phyloP scores from a whole-genome alignment of 2,329 filamentous ascomycete species.

The Exophiala lecanii-corni region DNA sequence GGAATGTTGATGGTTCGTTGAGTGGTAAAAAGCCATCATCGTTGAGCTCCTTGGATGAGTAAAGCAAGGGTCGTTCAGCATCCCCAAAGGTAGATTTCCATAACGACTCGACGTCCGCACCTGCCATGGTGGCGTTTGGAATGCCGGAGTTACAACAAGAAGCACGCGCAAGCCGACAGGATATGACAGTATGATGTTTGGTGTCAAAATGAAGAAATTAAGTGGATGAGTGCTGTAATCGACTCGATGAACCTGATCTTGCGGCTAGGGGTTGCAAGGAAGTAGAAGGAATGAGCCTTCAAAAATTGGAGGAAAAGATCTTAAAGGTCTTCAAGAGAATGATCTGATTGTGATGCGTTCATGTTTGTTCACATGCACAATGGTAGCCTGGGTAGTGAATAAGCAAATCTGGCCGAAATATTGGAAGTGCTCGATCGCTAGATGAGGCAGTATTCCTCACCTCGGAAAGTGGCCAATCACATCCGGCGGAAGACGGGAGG shows the following conservation, averaged over 20 bases:
- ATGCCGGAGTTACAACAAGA: too few relatives aligned
- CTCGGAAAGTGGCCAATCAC: not conserved
- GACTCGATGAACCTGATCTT: too few relatives aligned
- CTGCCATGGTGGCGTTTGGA: conserved; percentile 12
- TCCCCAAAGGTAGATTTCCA: conserved; percentile 25
- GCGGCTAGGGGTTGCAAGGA: not conserved
- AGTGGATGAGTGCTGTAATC: too few relatives aligned
- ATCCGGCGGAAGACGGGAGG: not conserved
- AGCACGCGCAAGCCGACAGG: too few relatives aligned
- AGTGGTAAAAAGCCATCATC: conserved; percentile 25
- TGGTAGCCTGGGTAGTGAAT: not conserved
- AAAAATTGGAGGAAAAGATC: not conserved
- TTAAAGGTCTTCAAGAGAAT: not conserved
- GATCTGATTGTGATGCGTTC: not conserved
- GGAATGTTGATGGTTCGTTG: conserved; percentile 21
- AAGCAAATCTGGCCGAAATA: not conserved
- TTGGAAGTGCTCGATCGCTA: not conserved
- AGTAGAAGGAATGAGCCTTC: not conserved
- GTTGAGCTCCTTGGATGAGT: conserved; percentile 18
- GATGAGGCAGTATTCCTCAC: not conserved
- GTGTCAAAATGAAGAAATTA: too few relatives aligned
- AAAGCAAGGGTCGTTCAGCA: conserved; percentile 19
- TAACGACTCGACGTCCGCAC: conserved; percentile 15
- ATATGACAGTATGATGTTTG: too few relatives aligned
- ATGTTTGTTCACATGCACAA: too few relatives aligned